Evolutionary conservation across 2,329 filamentous ascomycete genomes (phyloP).

Genomic region (Verticillium nonalfalfae): DNA sequence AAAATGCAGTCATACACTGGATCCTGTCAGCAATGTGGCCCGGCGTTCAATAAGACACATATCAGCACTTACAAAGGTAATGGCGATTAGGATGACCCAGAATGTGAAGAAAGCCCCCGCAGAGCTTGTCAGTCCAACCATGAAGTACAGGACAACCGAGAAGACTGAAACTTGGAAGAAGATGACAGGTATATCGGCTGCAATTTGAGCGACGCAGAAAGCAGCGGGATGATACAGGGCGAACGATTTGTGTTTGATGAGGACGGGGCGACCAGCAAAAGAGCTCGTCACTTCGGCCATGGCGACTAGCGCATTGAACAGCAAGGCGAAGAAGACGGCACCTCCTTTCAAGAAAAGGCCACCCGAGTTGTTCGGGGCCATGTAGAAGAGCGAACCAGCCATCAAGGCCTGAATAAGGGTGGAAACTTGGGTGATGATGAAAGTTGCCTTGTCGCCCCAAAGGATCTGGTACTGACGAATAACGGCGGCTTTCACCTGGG

Average conservation of each 20-base stretch:
- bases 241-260: constrained; percentile 53
- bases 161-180: constrained; percentile 54
- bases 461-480: constrained; percentile 59
- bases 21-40: not conserved
- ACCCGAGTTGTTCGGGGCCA: constrained; percentile 47
- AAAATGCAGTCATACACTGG: constrained; percentile 51
- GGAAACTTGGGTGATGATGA: constrained; percentile 54
- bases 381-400: constrained; percentile 62
- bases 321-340: constrained; percentile 56
- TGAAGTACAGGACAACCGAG: constrained; percentile 55
- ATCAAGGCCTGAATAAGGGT: constrained; percentile 56
- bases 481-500: constrained; percentile 51
- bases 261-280: constrained; percentile 51
- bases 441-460: constrained; percentile 57
- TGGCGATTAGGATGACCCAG: constrained; percentile 45
- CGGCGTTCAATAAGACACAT: not conserved
- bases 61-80: constrained; percentile 38
- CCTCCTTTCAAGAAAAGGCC: constrained; percentile 61
- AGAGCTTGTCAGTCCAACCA: constrained; percentile 47
- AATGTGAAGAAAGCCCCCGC: constrained; percentile 56
- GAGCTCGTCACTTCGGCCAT: constrained; percentile 62
- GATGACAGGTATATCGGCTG: constrained; percentile 49
- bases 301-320: constrained; percentile 56
- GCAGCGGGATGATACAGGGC: constrained; percentile 51
- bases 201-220: constrained; percentile 51